Evolutionary conservation across 2,329 filamentous ascomycete genomes (phyloP).

Genomic region (Setomelanomma holmii): DNA sequence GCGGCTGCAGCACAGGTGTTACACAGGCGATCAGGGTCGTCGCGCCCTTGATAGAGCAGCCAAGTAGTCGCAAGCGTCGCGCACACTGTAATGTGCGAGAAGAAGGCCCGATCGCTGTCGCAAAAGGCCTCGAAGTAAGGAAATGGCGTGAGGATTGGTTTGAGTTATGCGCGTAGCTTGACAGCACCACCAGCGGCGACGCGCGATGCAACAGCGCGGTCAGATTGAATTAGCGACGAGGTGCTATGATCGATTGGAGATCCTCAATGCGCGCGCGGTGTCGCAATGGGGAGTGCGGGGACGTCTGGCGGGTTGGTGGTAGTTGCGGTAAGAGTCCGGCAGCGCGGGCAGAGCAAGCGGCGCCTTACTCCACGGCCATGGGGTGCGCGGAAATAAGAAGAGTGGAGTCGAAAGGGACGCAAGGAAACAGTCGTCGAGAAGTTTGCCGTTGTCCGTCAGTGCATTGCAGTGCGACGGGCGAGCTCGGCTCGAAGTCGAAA

Average conservation of each 20-base stretch:
- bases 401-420: conserved; percentile 20
- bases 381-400: conserved; percentile 14
- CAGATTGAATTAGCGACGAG: conserved; percentile 10
- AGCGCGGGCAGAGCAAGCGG: conserved; percentile 29
- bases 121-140: conserved; percentile 25
- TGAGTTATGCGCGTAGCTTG: conserved; percentile 30
- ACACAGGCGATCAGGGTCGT: conserved; percentile 38
- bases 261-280: conserved; percentile 12
- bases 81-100: conserved; percentile 20
- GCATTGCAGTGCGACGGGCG: conserved; percentile 36
- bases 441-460: conserved; percentile 21
- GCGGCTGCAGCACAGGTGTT: conserved; percentile 41
- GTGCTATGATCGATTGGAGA: conserved; percentile 9
- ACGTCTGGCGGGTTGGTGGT: conserved; percentile 16
- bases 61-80: conserved; percentile 27
- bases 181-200: conserved; percentile 12
- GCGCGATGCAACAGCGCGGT: conserved; percentile 13
- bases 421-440: conserved; percentile 32
- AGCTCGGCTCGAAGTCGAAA: conserved; percentile 20
- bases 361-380: conserved; percentile 26
- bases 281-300: conserved; percentile 11
- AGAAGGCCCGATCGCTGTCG: conserved; percentile 18
- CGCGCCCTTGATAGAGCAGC: conserved; percentile 26
- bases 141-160: conserved; percentile 24
- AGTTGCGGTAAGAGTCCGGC: conserved; percentile 23